Evolutionary conservation across 805 yeast genomes (phyloP).

Genomic region (Saturnispora mendoncae): DNA sequence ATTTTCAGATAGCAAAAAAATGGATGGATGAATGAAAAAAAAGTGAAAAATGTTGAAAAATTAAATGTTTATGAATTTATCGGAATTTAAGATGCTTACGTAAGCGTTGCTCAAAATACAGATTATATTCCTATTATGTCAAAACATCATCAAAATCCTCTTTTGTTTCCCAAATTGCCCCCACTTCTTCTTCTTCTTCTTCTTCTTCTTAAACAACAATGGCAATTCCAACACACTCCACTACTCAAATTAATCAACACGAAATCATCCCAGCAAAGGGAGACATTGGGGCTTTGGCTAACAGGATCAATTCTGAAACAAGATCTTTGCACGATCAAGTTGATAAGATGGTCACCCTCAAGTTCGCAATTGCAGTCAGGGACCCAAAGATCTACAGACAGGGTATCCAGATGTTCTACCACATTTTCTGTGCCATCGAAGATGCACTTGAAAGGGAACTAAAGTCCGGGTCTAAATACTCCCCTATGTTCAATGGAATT

Average conservation of each 20-base stretch:
- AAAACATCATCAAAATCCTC: no score
- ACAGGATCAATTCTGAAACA: constrained; percentile 69
- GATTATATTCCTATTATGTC: background rate
- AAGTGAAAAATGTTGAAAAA: background rate
- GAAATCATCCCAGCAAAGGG: constrained; percentile 67
- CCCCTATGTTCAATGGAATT: constrained; percentile 44
- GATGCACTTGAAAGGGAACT: constrained; percentile 40
- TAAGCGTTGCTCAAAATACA: background rate
- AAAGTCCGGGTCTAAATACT: constrained; percentile 29
- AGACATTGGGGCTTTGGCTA: constrained; percentile 78
- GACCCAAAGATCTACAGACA: constrained; percentile 73
- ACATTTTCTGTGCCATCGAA: constrained; percentile 60
- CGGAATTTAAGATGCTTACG: background rate
- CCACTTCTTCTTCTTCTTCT: background rate
- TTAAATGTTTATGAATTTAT: background rate
- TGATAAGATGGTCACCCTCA: constrained; percentile 57
- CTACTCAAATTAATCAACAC: constrained; percentile 21
- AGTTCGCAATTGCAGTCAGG: constrained; percentile 65
- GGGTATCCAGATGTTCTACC: constrained; percentile 67
- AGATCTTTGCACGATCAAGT: constrained; percentile 57
- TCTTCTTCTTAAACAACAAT: background rate
- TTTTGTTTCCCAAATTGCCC: no score
- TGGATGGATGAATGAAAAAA: no score
- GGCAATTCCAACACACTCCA: constrained; percentile 12
- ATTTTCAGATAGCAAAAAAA: no score